Evolutionary conservation across 495 filamentous ascomycete species (phyloP), one percentile per base, ranked within the genome.

Genomic region (Chaetomidium leptoderma): DNA sequence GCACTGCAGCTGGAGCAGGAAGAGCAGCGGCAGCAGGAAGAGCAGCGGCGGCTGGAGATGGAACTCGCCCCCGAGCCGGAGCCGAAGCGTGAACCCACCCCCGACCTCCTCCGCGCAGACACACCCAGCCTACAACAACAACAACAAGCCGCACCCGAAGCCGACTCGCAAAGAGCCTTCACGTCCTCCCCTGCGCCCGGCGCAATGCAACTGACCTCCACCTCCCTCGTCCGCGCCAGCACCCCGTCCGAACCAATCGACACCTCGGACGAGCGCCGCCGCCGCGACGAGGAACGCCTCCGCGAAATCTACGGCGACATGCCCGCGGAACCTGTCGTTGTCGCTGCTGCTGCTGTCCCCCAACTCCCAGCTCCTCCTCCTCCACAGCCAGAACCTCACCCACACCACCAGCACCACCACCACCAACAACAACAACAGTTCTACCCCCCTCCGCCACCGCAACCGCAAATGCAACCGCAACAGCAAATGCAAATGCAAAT

Each of bases 261-360:
- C 30, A 56, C 57, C 9, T 66, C 63, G 3, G 58, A 64, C 7
- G 60, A 66, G 10, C 72, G 73, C 19, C 70, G 64, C 6, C 64
- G 67, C 37, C 68, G 74, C 33, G 79, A 83, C 32, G 78, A 79
- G 44, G 77, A 79, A 45, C 68, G 78, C 8, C 55, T 79, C 33
- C 71, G 77, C 14, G 81, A 83, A 58, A 78, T 80, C 39, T 82
- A 83, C 47, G 79, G 78, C n/a, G 65, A 78, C 4, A 63, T 57
- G 32, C 65, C 69, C 63, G 60, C 59, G n/a, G n/a, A n/a, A n/a
- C n/a, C n/a, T n/a, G n/a, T n/a, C n/a, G n/a, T n/a, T n/a, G n/a
- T n/a, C n/a, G n/a, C n/a, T n/a, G n/a, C n/a, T n/a, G n/a, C n/a
- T n/a, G n/a, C n/a, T n/a, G n/a, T 3, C 39, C 37, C 9, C 16